Conservation (phyloP, 352 stramenopile genomes). For the Phytophthora quininea region DNA sequence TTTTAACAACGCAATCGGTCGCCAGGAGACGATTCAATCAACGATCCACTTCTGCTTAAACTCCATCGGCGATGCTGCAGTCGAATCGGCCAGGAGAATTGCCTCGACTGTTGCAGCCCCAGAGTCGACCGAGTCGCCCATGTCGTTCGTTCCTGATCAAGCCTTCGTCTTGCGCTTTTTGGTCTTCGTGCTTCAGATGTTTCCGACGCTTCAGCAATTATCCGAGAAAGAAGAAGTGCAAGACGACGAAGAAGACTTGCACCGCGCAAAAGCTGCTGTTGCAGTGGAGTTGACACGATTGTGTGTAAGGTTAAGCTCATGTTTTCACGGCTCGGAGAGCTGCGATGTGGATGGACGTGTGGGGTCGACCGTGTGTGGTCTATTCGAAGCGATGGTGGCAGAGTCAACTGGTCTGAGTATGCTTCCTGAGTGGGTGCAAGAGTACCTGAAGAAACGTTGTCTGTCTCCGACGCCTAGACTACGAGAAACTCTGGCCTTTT, state of each 20-base stretch:
- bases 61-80: constrained; percentile 47
- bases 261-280: constrained; percentile 47
- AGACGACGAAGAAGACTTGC: constrained; percentile 70
- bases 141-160: constrained; percentile 42
- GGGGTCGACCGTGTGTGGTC: constrained; percentile 30
- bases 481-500: constrained; percentile 39
- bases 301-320: constrained; percentile 60
- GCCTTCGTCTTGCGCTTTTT: constrained; percentile 63
- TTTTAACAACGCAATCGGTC: constrained; percentile 54
- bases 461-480: constrained; percentile 29
- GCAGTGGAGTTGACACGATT: constrained; percentile 58
- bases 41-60: constrained; percentile 64
- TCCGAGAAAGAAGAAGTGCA: constrained; percentile 70
- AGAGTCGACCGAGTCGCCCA: constrained; percentile 1
- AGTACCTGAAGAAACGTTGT: constrained; percentile 58
- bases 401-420: constrained; percentile 18
- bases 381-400: constrained; percentile 35
- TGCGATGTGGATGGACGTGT: constrained; percentile 20
- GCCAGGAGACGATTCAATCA: constrained; percentile 59
- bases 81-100: constrained; percentile 44
- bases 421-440: constrained; percentile 57
- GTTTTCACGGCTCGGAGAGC: constrained; percentile 20
- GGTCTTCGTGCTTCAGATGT: constrained; percentile 65
- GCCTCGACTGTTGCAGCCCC: constrained; percentile 1
- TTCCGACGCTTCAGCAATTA: constrained; percentile 53